Percentiles rank a stretch among this genome's conserved stretches.
Conservation (phyloP, 371 early-diverging fungal genomes). For the Blyttiomyces sp. region DNA sequence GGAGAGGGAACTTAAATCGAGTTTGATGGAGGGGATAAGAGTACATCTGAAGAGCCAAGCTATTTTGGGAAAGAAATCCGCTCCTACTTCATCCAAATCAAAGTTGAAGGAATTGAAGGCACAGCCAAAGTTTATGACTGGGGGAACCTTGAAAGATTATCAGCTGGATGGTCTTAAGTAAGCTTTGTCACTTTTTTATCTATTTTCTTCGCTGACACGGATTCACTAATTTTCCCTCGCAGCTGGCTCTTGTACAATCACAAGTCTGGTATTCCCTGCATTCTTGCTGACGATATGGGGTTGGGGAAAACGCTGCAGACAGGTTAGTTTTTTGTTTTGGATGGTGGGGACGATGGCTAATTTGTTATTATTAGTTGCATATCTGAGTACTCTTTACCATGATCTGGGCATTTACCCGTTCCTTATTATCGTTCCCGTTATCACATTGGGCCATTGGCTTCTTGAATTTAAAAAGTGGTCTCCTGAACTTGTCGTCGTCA, state of each 20-base stretch:
- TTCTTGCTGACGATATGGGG: slow-evolving; percentile 98
- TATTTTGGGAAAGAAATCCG: slow-evolving; percentile 29
- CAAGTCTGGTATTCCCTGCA: slow-evolving; percentile 95
- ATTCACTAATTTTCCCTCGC: background rate
- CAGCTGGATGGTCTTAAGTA: slow-evolving; percentile 98
- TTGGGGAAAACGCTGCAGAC: slow-evolving; percentile 89
- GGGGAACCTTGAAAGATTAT: slow-evolving; percentile 92
- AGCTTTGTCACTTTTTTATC: slow-evolving; percentile 95
- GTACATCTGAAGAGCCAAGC: slow-evolving; percentile 26
- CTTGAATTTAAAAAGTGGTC: slow-evolving; percentile 98
- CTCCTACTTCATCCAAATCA: slow-evolving; percentile 28
- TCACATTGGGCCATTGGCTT: slow-evolving; percentile 97
- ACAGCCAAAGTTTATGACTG: slow-evolving; percentile 79
- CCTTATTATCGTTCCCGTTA: slow-evolving; percentile 89
- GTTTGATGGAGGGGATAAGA: slow-evolving; percentile 16
- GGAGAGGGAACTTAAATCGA: slow-evolving; percentile 16
- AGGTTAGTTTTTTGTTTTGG: slow-evolving; percentile 33
- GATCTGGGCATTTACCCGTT: slow-evolving; percentile 79
- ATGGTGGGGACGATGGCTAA: background rate
- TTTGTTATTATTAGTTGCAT: background rate
- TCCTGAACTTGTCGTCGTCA: slow-evolving; percentile 82
- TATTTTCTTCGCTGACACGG: no score
- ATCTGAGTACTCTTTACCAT: background rate
- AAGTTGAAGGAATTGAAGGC: slow-evolving; percentile 52
- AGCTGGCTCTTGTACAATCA: slow-evolving; percentile 32